These are phyloP conservation scores for Blastosporella zonata DNA, from an alignment of 1,284 basidiomycete species.

Conservation along the genomic window DNA sequence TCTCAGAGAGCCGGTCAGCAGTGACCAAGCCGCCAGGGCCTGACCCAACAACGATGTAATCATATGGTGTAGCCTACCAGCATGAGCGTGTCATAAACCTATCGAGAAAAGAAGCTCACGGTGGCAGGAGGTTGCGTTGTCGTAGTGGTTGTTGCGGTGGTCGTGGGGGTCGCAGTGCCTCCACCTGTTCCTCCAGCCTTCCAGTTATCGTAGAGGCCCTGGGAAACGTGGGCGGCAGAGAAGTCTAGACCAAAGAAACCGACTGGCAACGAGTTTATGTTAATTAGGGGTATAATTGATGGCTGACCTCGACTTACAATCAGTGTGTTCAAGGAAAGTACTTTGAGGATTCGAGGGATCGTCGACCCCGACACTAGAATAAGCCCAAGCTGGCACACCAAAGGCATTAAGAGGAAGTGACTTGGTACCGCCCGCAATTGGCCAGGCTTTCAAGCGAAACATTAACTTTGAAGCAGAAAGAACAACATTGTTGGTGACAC, in stretches of 20 bases:
- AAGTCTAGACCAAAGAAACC: constrained; percentile 56
- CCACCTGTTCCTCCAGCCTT: constrained; percentile 42
- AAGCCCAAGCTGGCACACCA: constrained; percentile 53
- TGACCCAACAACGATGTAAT: constrained; percentile 60
- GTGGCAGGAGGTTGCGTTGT: constrained; percentile 31
- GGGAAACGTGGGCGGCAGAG: constrained; percentile 43
- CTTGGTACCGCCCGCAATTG: constrained; percentile 26
- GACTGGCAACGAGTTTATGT: constrained; percentile 33
- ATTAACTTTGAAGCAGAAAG: neutral
- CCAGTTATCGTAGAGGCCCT: constrained; percentile 46
- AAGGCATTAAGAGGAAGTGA: constrained; percentile 38
- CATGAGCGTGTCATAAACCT: neutral
- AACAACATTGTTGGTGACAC: neutral
- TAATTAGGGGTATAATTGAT: neutral
- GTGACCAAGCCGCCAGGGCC: constrained; percentile 44
- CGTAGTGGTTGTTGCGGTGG: constrained; percentile 31
- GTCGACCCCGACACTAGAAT: constrained; percentile 35
- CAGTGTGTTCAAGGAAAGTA: constrained; percentile 34
- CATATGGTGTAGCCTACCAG: constrained; percentile 46
- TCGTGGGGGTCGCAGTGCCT: constrained; percentile 26
- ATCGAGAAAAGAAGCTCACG: constrained; percentile 20
- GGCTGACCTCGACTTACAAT: constrained; percentile 25
- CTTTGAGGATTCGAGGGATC: constrained; percentile 33
- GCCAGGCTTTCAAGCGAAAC: constrained; percentile 30
- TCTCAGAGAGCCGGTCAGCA: constrained; percentile 57